Percentiles rank a stretch among this genome's conserved stretches.
Conservation (phyloP, 2,329 filamentous ascomycete genomes). For the Monosporascus sp. region DNA sequence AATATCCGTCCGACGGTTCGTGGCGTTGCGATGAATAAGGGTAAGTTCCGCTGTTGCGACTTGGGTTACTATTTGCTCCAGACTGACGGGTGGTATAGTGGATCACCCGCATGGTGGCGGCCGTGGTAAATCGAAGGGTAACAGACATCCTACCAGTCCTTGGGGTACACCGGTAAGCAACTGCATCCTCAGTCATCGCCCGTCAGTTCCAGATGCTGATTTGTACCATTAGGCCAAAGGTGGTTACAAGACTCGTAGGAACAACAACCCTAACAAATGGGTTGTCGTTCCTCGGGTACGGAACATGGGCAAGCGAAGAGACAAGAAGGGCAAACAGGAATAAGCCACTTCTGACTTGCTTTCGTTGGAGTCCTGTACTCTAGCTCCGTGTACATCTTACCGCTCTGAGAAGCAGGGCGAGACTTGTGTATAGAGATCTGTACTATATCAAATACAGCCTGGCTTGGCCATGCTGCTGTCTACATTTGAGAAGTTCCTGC, state of each 20-base stretch:
- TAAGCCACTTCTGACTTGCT: slow-evolving; percentile 5
- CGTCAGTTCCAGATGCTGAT: slow-evolving; percentile 23
- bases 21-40: slow-evolving; percentile 97
- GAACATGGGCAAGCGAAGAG: slow-evolving; percentile 85
- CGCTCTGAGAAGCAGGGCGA: slow-evolving; percentile 12
- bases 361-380: slow-evolving; percentile 9
- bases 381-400: slow-evolving; percentile 25
- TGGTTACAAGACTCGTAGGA: slow-evolving; percentile 86
- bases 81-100: slow-evolving; percentile 36
- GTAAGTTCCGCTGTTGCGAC: slow-evolving; percentile 38
- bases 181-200: slow-evolving; percentile 2
- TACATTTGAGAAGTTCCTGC: neutral
- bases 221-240: slow-evolving; percentile 57
- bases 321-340: slow-evolving; percentile 44
- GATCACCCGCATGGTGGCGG: slow-evolving; percentile 99
- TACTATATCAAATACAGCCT: slow-evolving; percentile 17
- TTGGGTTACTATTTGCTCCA: neutral
- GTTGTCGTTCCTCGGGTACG: slow-evolving; percentile 77
- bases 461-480: neutral
- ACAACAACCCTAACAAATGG: slow-evolving; percentile 85
- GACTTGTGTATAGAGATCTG: slow-evolving; percentile 22
- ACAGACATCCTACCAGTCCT: slow-evolving; percentile 87
- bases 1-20: slow-evolving; percentile 93
- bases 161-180: slow-evolving; percentile 88
- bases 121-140: slow-evolving; percentile 98